These are phyloP conservation scores for Ascosphaera pollenicola DNA, from an alignment of 2,329 filamentous ascomycete genomes.

Conservation along the genomic window DNA sequence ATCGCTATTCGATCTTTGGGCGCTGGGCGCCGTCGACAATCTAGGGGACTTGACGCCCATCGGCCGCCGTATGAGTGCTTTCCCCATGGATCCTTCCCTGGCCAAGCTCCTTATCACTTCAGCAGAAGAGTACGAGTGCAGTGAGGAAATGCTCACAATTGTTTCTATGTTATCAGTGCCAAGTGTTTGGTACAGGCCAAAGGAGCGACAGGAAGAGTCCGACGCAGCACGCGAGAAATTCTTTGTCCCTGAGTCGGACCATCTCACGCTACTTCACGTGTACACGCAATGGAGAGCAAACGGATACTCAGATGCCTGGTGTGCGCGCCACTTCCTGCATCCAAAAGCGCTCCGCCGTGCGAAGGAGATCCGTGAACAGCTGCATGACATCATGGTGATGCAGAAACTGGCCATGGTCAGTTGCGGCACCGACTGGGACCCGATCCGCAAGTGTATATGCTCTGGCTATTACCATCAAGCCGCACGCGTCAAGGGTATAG, in stretches of 20 bases:
- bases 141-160: slow-evolving; percentile 94
- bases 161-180: slow-evolving; percentile 96
- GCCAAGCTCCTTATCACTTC: slow-evolving; percentile 90
- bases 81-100: slow-evolving; percentile 92
- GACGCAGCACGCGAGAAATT: slow-evolving; percentile 94
- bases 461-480: slow-evolving; percentile 97
- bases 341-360: slow-evolving; percentile 81
- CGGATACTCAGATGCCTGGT: slow-evolving; percentile 78
- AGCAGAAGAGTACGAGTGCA: slow-evolving; percentile 71
- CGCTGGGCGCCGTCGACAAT: slow-evolving; percentile 79
- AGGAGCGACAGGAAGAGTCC: slow-evolving; percentile 89
- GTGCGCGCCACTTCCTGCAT: slow-evolving; percentile 78
- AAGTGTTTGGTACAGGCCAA: slow-evolving; percentile 89
- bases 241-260: slow-evolving; percentile 93
- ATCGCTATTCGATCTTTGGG: slow-evolving; percentile 94
- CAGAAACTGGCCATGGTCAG: slow-evolving; percentile 74
- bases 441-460: slow-evolving; percentile 90
- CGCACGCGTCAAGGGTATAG: slow-evolving; percentile 83
- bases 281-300: slow-evolving; percentile 92
- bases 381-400: slow-evolving; percentile 81
- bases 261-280: slow-evolving; percentile 85
- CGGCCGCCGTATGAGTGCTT: slow-evolving; percentile 84
- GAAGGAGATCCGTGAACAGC: slow-evolving; percentile 83
- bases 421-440: slow-evolving; percentile 93
- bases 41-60: slow-evolving; percentile 75